A percentile compares a stretch with the other conserved stretches of the same genome.
phyloP scores from a whole-genome alignment of 2,329 filamentous ascomycete genomes.

The Cladosporium cucumerinum region DNA sequence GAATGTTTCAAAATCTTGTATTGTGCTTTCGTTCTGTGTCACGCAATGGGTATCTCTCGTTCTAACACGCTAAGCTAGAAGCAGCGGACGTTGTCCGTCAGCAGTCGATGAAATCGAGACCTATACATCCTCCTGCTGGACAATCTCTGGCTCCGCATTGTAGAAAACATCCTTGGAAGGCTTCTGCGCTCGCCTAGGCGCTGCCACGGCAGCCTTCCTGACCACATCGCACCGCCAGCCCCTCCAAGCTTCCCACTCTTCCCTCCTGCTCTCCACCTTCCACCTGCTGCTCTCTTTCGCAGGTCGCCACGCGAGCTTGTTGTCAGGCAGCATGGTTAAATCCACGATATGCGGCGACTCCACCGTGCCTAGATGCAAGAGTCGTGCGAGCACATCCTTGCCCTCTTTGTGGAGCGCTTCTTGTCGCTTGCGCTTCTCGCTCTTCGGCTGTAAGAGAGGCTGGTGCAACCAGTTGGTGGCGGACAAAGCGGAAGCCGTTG shows the following conservation, averaged over 20 bases:
- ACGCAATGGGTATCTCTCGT: neutral
- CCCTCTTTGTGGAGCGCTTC: constrained; percentile 59
- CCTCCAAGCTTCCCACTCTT: constrained; percentile 57
- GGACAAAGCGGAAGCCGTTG: constrained; percentile 18
- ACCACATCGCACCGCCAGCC: constrained; percentile 34
- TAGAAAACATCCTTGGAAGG: neutral
- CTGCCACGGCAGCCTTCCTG: constrained; percentile 14
- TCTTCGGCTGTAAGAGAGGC: constrained; percentile 51
- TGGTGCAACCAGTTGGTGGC: constrained; percentile 61
- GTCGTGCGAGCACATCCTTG: constrained; percentile 61
- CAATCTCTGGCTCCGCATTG: neutral
- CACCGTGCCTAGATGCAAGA: constrained; percentile 58
- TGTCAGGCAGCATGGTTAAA: constrained; percentile 54
- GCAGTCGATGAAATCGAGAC: neutral
- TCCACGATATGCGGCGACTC: constrained; percentile 56
- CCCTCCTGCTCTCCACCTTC: constrained; percentile 61
- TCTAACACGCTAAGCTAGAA: neutral
- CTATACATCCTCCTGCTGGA: constrained; percentile 2
- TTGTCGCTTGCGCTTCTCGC: constrained; percentile 38
- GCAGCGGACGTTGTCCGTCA: neutral
- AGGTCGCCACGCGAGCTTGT: constrained; percentile 65
- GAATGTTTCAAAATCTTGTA: neutral
- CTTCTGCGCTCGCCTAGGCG: constrained; percentile 1
- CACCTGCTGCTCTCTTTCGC: constrained; percentile 62
- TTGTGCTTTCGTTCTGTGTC: neutral